Percentiles rank a stretch among this genome's conserved stretches.
phyloP scores from a whole-genome alignment of 306 rosid species.

The Fragaria ananassa region DNA sequence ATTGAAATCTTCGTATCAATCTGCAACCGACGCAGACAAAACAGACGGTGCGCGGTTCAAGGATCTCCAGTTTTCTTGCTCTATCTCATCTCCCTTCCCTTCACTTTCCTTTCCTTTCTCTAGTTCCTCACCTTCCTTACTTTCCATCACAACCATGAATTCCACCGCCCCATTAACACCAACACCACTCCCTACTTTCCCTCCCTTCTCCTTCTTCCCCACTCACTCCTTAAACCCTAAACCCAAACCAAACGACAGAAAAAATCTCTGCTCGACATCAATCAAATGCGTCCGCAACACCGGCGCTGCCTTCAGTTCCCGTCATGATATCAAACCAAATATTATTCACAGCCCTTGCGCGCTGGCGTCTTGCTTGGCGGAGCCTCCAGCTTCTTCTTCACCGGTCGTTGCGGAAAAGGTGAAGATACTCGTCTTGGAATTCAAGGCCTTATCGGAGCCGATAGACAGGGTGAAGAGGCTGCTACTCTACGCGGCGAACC shows the following conservation, averaged over 20 bases:
- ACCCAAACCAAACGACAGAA: not conserved
- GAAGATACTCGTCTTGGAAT: conserved; percentile 43
- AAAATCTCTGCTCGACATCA: not conserved
- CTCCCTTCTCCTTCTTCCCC: not conserved
- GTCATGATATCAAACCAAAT: not conserved
- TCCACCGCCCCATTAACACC: not conserved
- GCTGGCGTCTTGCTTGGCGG: not conserved
- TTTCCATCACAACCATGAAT: not conserved
- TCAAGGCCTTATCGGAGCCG: conserved; percentile 52
- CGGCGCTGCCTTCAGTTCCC: not conserved
- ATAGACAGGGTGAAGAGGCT: conserved; percentile 72
- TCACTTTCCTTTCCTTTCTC: not conserved
- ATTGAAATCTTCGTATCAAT: not conserved
- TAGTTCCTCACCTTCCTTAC: not conserved
- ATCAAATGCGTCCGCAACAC: conserved; percentile 6
- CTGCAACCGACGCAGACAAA: not conserved
- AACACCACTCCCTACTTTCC: not conserved
- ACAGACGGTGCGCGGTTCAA: not conserved
- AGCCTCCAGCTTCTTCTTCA: not conserved
- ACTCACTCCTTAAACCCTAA: not conserved
- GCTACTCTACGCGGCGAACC: conserved; percentile 55
- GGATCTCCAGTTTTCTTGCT: not conserved
- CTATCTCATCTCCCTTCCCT: not conserved
- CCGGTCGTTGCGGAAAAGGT: conserved; percentile 30
- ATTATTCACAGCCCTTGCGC: conserved; percentile 12